Evolutionary conservation across 768 basidiomycete species (phyloP), one percentile per base, ranked within the genome.

Genomic region (Mycena albidolilacea): DNA sequence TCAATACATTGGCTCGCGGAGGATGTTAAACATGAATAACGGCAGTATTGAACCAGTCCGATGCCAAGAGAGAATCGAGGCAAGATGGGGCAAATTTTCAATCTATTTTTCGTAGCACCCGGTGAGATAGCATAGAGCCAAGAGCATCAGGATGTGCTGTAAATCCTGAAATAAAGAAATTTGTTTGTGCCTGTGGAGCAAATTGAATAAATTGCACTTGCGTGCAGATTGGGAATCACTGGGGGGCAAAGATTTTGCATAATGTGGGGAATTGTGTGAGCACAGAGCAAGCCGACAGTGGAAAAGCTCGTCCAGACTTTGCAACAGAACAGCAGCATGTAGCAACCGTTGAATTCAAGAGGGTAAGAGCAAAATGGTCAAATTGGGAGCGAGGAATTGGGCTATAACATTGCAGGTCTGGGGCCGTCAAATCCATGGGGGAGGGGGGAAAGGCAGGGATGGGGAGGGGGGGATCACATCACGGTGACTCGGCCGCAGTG

Each of bases 131-230:
- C 46, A 48, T 48, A 11, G 17, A 48, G 15, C 52, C 50, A 52
- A 52, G 50, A 52, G 50, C 3, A 52, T 52, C 52, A 30, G 52
- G 14, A 54, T 54, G 52, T 17, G 21, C 52, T 7, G 52, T 54
- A 30, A 54, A 21, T 48, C 46, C 46, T 15, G 46, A 30, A n/a
- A 48, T 48, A 15, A 48, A 19, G 46, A 7, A 17, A 48, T 15
- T 48, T 19, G 17, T 48, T 48, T 54, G 52, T 7, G 4, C 23
- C 17, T 30, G 52, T 23, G 21, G 52, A 54, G 52, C 23, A 21
- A 54, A 54, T 54, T 54, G 52, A 54, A 21, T 8, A 54, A 23
- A 54, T 54, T 30, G n/a, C 19, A 54, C 52, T 54, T 52, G 50
- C 50, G 4, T 52, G 50, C 50, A 52, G 50, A 52, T 52, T 52